Conservation (phyloP, 2,329 filamentous ascomycete genomes). For the Stagonosporopsis rhizophila region DNA sequence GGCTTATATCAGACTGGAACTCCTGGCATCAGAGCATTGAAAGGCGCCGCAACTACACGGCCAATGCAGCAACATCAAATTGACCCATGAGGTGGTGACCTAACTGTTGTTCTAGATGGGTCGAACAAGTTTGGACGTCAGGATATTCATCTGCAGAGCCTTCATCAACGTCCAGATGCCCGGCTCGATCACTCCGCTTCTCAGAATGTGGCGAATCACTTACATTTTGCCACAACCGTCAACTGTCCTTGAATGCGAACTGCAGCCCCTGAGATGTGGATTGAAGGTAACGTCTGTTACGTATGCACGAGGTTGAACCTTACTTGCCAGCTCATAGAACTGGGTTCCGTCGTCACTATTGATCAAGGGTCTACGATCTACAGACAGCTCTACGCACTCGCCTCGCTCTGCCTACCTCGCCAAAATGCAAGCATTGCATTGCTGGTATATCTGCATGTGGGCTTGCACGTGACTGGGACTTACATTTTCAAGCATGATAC, state of each 20-base stretch:
- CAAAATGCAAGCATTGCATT: background rate
- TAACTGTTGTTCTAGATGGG: background rate
- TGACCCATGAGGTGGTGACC: too few relatives aligned
- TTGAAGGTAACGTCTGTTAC: conserved; percentile 1
- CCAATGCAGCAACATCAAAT: background rate
- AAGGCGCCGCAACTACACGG: background rate
- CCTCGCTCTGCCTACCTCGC: background rate
- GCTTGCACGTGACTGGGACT: background rate
- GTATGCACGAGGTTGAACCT: conserved; percentile 11
- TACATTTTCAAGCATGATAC: background rate
- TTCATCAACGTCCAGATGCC: background rate
- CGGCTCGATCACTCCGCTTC: background rate
- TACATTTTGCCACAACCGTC: background rate
- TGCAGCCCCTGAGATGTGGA: conserved; percentile 10
- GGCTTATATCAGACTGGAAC: background rate
- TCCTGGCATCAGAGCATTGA: background rate
- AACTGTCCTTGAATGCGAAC: background rate
- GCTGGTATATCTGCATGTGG: background rate
- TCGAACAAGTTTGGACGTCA: background rate
- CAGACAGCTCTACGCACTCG: background rate
- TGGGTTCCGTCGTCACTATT: conserved; percentile 1
- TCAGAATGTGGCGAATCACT: background rate
- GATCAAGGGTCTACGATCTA: background rate
- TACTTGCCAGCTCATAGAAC: background rate
- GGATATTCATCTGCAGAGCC: too few relatives aligned